phyloP scores from a whole-genome alignment of 2,329 filamentous ascomycete genomes.

The Lachnum nothofagi region DNA sequence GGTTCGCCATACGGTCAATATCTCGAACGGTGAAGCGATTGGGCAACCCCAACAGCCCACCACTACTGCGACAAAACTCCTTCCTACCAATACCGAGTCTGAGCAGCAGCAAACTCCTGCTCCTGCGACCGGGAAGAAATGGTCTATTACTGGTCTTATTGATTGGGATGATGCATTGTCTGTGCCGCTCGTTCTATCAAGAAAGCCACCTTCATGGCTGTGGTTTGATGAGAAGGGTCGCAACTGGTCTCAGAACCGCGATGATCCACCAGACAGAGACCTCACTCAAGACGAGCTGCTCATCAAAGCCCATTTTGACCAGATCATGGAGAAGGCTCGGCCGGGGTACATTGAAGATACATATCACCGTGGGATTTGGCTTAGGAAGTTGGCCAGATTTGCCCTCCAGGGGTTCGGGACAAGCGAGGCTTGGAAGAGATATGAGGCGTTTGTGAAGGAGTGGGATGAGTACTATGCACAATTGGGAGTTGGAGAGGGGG shows the following conservation, averaged over 20 bases:
- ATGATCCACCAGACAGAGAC: conserved; percentile 3
- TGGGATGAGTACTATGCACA: conserved; percentile 12
- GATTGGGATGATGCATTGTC: conserved; percentile 21
- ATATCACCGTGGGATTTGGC: conserved; percentile 18
- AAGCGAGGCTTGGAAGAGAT: neutral
- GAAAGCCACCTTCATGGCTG: conserved; percentile 17
- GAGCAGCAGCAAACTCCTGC: neutral
- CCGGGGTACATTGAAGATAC: conserved; percentile 18
- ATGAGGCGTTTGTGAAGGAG: conserved; percentile 5
- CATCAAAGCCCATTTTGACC: conserved; percentile 21
- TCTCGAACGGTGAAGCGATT: neutral
- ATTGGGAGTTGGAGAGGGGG: neutral
- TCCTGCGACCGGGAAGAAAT: neutral
- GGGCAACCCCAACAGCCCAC: neutral
- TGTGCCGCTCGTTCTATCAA: conserved; percentile 11
- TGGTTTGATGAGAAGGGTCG: conserved; percentile 13
- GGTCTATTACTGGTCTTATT: conserved; percentile 17
- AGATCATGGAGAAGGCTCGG: conserved; percentile 7
- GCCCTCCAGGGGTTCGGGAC: conserved; percentile 7
- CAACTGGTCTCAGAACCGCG: conserved; percentile 4
- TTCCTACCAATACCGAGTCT: neutral
- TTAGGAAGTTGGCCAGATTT: conserved; percentile 15
- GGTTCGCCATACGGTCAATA: neutral
- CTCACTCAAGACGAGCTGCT: conserved; percentile 16
- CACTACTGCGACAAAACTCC: neutral